Percentiles rank a stretch among this genome's conserved stretches.
Evolutionary conservation across 2,329 filamentous ascomycete species (phyloP).

Genomic region (Fusarium burgessii): DNA sequence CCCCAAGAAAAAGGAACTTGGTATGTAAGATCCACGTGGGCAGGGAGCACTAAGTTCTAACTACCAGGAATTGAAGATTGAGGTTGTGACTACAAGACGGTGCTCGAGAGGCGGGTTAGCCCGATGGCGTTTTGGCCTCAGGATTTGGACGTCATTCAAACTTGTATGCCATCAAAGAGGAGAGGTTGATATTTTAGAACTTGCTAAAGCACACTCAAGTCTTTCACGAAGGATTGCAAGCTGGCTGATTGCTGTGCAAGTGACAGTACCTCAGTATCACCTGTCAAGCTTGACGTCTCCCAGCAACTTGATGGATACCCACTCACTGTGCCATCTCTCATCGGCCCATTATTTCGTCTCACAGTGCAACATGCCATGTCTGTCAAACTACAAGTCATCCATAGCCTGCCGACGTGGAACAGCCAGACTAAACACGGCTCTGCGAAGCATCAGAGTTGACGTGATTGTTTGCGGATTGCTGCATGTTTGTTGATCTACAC

Average conservation of each 20-base stretch:
- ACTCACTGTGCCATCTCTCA: slow-evolving; percentile 6
- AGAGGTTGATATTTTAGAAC: not conserved
- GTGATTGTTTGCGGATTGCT: slow-evolving; percentile 20
- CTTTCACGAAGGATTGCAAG: not conserved
- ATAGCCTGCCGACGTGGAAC: not conserved
- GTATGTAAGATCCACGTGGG: slow-evolving; percentile 35
- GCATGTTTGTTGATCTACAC: slow-evolving; percentile 39
- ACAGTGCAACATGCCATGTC: slow-evolving; percentile 19
- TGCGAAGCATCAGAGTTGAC: not conserved
- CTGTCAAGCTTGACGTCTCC: slow-evolving; percentile 26
- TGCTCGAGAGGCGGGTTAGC: not conserved
- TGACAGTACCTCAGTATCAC: slow-evolving; percentile 5
- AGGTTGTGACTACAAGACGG: not conserved
- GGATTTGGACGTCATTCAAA: not conserved
- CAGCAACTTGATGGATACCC: slow-evolving; percentile 7
- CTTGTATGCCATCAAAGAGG: not conserved
- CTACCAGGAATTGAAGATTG: not conserved
- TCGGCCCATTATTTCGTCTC: slow-evolving; percentile 20
- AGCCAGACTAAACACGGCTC: slow-evolving; percentile 24
- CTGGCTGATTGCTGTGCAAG: not conserved
- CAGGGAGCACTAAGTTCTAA: slow-evolving; percentile 2
- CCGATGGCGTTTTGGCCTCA: not conserved
- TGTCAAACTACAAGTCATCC: slow-evolving; percentile 22
- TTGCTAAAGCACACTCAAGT: not conserved
- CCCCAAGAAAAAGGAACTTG: slow-evolving; percentile 12